Evolutionary conservation across 257 asterid genomes (phyloP).

Genomic region (Handroanthus guayacan): DNA sequence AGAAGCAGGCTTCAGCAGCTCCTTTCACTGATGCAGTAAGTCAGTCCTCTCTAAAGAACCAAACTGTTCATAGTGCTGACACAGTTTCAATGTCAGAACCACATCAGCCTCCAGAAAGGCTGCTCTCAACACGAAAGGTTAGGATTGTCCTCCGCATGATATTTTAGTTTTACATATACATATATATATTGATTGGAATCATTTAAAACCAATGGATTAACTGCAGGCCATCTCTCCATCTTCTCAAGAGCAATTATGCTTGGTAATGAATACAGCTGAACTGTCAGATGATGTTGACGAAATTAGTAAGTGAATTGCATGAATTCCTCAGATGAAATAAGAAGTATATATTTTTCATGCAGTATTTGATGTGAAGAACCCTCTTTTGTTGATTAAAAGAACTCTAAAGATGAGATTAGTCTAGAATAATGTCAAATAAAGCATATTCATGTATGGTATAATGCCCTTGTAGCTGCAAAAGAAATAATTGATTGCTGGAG

Average conservation of each 20-base stretch:
- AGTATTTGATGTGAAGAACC: conserved; percentile 2
- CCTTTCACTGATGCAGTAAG: conserved; percentile 33
- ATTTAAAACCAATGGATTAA: conserved; percentile 16
- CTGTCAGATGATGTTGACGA: conserved; percentile 36
- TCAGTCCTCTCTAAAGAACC: conserved; percentile 36
- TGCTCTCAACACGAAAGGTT: conserved; percentile 70
- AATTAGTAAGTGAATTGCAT: conserved; percentile 53
- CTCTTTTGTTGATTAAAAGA: conserved; percentile 3
- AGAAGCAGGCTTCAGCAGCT: conserved; percentile 36
- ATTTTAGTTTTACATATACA: conserved; percentile 2
- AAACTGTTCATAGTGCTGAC: conserved; percentile 35
- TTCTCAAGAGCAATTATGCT: conserved; percentile 54
- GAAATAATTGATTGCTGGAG: not conserved
- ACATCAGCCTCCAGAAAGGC: conserved; percentile 61
- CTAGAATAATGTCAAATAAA: not conserved
- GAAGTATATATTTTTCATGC: not conserved
- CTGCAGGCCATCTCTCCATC: conserved; percentile 67
- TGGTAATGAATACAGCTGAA: conserved; percentile 51
- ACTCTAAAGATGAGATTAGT: conserved; percentile 3
- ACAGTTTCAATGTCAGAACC: conserved; percentile 40
- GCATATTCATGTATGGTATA: not conserved
- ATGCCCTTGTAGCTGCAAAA: conserved; percentile 18
- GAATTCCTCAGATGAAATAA: not conserved
- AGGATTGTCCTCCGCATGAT: conserved; percentile 29
- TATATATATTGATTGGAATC: not conserved